Evolutionary conservation across 1,139 yeast species (phyloP), one percentile per base, ranked within the genome.

Genomic region (Yamadazyma dushanensis): DNA sequence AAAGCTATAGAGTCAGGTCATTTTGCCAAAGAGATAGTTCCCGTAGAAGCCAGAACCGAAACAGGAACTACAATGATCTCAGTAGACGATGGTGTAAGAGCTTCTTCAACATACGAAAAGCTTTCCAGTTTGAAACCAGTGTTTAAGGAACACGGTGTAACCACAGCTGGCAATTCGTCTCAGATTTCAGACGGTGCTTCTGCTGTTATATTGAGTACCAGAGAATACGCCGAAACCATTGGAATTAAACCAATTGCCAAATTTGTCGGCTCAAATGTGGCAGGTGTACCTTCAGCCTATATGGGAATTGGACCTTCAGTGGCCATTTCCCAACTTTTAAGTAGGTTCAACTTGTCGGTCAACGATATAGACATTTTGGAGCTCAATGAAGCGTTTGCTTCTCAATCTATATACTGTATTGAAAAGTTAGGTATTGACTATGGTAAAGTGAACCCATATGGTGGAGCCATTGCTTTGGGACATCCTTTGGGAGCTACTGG

Each of bases 401-500:
- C 88, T 39, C 97, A 90, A 44, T 97, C 97, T 42, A 60, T 89
- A 48, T 96, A 96, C 45, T 89, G 89, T 68, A 70, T 89, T 45
- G 79, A 87, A 71, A 67, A 88, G 45, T 75, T 87, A 47, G 70
- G 71, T 48, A 60, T 92, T 41, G 76, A 80, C 40, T 66, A 69
- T 22, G 75, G 75, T 36, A 89, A 87, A 70, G 79, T 90, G 46
- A 92, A 92, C 58, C 95, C 83, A 38, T 90, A 90, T 63, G 98
- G 98, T 64, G 98, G 97, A 63, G 97, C 97, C 27, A 97, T 92
- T 44, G 97, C 97, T 32, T 62, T 92, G 50, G 97, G 97, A 35
- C 97, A 90, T 63, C 97, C 98, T 54, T 77, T 92, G 56, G 98
- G 97, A 42, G 86, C 96, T 69, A 84, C 96, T 14, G 97, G 98